Base-by-base conservation (phyloP, 2,329 filamentous ascomycete species). In the Chrysoporthe puriensis region DNA sequence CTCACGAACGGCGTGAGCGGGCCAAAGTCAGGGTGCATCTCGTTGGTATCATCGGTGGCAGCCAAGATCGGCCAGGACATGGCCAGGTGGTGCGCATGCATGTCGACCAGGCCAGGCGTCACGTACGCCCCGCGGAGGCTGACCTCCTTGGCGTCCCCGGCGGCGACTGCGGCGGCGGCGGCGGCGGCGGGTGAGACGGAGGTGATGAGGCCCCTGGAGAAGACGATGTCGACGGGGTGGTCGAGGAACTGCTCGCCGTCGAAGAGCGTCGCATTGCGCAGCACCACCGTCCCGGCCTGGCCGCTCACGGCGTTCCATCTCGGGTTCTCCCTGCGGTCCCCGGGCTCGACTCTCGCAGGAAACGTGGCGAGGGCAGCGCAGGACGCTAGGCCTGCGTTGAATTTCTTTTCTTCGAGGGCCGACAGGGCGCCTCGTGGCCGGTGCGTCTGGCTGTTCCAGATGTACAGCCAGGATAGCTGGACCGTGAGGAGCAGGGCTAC, bases 101-200 rank as follows among this genome's bases (percentile, higher is more conserved):
- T 79, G 69, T 83, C 81, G 1, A 83, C 77, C 4, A 83, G 71
- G 1, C 81, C 81, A 0, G 81, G 81, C 0, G 80, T 83, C 36
- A 83, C 78, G 69, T 77, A 78, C 61, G 76, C 75, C 6, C 81
- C 80, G 42, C 73, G 70, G 44, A 82, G 64, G 52, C 81, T 69
- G 43, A 75, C 72, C 26, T 75, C 74, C 44, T 70, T 44, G 2
- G 60, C 56, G 13, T 67, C 71, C n/a, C 68, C 68, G 3, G 59
- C 43, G 14, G 66, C 66, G 43, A 62, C 50, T 4, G 63, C 64
- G 36, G 62, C 68, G 13, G 70, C 68, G 36, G 62, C 68, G 13
- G 70, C 68, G 13, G 70, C 71, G 0, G 76, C 59, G 13, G 69
- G 59, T 3, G 72, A 66, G 11, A 80, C 74, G 2, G 76, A 75